phyloP scores from a whole-genome alignment of 2,329 filamentous ascomycete species.

The Thelonectria discophora region DNA sequence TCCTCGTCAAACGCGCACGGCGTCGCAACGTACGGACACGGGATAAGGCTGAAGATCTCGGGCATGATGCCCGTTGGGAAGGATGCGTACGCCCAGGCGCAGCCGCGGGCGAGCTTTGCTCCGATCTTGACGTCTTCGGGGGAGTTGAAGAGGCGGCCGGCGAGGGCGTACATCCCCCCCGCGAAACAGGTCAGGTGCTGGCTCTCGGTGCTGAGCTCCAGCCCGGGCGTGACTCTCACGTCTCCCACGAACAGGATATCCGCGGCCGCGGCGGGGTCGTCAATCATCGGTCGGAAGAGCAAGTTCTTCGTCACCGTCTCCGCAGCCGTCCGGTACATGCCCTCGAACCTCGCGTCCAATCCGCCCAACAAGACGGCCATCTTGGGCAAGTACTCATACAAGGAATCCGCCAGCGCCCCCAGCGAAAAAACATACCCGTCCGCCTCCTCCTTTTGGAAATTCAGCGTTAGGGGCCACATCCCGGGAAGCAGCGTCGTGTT shows the following conservation, averaged over 20 bases:
- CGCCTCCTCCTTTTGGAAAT: constrained; percentile 65
- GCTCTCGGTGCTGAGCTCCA: constrained; percentile 41
- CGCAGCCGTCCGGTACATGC: constrained; percentile 71
- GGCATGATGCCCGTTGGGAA: constrained; percentile 68
- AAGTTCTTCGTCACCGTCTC: constrained; percentile 69
- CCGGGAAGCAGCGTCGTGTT: constrained; percentile 76
- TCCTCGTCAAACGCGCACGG: constrained; percentile 46
- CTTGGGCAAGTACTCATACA: constrained; percentile 71
- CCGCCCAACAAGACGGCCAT: constrained; percentile 74
- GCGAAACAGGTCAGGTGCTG: constrained; percentile 73
- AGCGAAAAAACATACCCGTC: constrained; percentile 57
- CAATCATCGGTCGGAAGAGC: constrained; percentile 75
- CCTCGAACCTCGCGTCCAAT: constrained; percentile 65
- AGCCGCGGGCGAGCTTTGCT: constrained; percentile 60
- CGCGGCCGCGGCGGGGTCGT: constrained; percentile 60
- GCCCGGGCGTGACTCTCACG: constrained; percentile 39
- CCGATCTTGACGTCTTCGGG: constrained; percentile 58
- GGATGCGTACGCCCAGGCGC: constrained; percentile 64
- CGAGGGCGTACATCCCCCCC: constrained; percentile 73
- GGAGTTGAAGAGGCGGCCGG: constrained; percentile 64
- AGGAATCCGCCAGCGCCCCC: constrained; percentile 63
- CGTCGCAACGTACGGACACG: constrained; percentile 50
- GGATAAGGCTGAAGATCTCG: constrained; percentile 59
- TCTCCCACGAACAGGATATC: constrained; percentile 64
- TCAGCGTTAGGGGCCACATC: constrained; percentile 76